phyloP scores from a whole-genome alignment of 257 asterid species.

The Ligustrum vulgare region DNA sequence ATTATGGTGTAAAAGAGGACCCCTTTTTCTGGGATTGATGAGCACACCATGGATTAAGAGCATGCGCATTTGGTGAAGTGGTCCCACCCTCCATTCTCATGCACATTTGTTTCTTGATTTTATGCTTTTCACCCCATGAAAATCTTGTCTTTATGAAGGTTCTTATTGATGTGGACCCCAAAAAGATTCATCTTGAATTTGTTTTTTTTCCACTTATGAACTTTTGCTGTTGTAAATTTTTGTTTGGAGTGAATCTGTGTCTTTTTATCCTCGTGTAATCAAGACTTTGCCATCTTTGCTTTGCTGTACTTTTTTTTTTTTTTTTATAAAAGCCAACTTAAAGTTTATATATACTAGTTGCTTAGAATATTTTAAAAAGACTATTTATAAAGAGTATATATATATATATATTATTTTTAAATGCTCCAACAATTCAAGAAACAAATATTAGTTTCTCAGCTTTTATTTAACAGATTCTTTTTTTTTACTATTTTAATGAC shows the following conservation, averaged over 20 bases:
- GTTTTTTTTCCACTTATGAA: slow-evolving; percentile 28
- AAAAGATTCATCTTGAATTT: slow-evolving; percentile 33
- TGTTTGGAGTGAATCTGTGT: neutral
- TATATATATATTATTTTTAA: no score
- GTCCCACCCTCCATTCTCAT: slow-evolving; percentile 53
- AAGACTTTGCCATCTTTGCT: neutral
- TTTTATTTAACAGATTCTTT: no score
- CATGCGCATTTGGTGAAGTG: slow-evolving; percentile 61
- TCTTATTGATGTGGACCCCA: slow-evolving; percentile 8
- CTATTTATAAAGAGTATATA: no score
- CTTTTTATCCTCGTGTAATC: neutral
- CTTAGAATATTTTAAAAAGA: no score
- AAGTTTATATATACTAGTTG: no score
- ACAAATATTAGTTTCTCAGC: no score
- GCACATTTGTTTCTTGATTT: slow-evolving; percentile 31
- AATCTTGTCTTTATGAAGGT: slow-evolving; percentile 12
- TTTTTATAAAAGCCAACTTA: no score
- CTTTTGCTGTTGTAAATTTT: slow-evolving; percentile 22
- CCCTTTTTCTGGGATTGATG: slow-evolving; percentile 34
- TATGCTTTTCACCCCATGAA: slow-evolving; percentile 21
- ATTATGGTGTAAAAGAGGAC: slow-evolving; percentile 56
- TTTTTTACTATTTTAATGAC: no score
- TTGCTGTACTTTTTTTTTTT: no score
- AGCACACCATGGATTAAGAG: slow-evolving; percentile 50
- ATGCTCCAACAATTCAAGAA: no score